Evolutionary conservation across 2,329 filamentous ascomycete genomes (phyloP).

Genomic region (Chrysoporthe austroafricana): DNA sequence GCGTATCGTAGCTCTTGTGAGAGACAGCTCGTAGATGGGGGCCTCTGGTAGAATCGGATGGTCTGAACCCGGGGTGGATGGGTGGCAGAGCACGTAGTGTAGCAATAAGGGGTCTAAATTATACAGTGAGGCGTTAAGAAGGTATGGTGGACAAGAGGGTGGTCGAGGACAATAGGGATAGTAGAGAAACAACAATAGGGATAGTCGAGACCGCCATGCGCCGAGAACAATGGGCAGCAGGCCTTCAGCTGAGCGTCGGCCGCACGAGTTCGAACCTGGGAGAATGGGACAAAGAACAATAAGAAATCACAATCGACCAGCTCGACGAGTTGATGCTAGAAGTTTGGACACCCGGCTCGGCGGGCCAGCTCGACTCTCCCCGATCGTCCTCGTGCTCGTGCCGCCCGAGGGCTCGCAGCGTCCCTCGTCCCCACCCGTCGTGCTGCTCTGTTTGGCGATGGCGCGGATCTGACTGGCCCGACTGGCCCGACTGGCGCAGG

Average conservation of each 20-base stretch:
- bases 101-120: not conserved
- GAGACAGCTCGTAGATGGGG: not conserved
- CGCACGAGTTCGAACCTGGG: conserved; percentile 5
- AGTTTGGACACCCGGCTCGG: not conserved
- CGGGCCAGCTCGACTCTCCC: not conserved
- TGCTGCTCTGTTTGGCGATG: conserved; percentile 20
- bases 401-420: conserved; percentile 9
- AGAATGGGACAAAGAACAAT: conserved; percentile 17
- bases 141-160: conserved; percentile 12
- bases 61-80: not conserved
- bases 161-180: not conserved
- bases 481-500: conserved; percentile 29
- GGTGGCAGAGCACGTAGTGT: not conserved
- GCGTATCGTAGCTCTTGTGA: not conserved
- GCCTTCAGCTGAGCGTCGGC: conserved; percentile 10
- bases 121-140: not conserved
- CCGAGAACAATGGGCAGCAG: conserved; percentile 25
- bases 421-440: not conserved
- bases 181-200: conserved; percentile 3
- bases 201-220: conserved; percentile 19
- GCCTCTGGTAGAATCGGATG: not conserved
- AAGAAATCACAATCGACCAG: conserved; percentile 5
- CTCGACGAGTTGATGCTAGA: not conserved
- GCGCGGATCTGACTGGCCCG: conserved; percentile 24
- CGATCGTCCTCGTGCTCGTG: not conserved